Percentiles rank a stretch among this genome's conserved stretches.
Evolutionary conservation across 257 asterid species (phyloP).

Genomic region (Jacaranda mimosifolia): DNA sequence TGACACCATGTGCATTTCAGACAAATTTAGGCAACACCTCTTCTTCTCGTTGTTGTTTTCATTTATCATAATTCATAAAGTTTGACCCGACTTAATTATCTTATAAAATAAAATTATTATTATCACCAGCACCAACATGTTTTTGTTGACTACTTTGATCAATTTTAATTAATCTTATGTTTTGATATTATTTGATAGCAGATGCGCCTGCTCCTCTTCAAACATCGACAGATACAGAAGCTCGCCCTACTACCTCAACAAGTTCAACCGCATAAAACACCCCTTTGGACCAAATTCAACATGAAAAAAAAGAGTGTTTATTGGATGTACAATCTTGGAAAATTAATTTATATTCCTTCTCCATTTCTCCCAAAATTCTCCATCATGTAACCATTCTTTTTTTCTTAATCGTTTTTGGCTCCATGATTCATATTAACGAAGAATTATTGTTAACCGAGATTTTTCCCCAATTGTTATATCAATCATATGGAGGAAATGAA

Average conservation of each 20-base stretch:
- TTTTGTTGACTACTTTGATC: background rate
- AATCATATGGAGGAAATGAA: background rate
- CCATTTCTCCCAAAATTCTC: slow-evolving; percentile 27
- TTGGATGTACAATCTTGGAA: slow-evolving; percentile 44
- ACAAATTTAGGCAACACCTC: slow-evolving; percentile 23
- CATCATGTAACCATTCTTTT: slow-evolving; percentile 34
- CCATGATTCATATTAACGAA: slow-evolving; percentile 14
- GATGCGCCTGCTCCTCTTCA: slow-evolving; percentile 69
- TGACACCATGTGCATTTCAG: slow-evolving; percentile 54
- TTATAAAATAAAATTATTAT: no score
- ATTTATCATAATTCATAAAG: no score
- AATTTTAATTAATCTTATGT: background rate
- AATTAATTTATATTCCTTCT: slow-evolving; percentile 40
- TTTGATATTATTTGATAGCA: slow-evolving; percentile 30
- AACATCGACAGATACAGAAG: slow-evolving; percentile 69
- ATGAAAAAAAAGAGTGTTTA: slow-evolving; percentile 35
- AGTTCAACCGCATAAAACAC: slow-evolving; percentile 60
- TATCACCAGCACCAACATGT: background rate
- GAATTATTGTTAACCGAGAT: background rate
- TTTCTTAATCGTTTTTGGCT: background rate
- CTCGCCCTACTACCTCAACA: slow-evolving; percentile 61
- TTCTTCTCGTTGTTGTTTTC: background rate
- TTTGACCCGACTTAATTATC: no score
- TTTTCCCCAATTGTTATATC: background rate
- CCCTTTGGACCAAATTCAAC: slow-evolving; percentile 9